A percentile compares a stretch with the other conserved stretches of the same genome.
Conservation (phyloP, 192 early-diverging fungal genomes). For the Coemansia sp. region DNA sequence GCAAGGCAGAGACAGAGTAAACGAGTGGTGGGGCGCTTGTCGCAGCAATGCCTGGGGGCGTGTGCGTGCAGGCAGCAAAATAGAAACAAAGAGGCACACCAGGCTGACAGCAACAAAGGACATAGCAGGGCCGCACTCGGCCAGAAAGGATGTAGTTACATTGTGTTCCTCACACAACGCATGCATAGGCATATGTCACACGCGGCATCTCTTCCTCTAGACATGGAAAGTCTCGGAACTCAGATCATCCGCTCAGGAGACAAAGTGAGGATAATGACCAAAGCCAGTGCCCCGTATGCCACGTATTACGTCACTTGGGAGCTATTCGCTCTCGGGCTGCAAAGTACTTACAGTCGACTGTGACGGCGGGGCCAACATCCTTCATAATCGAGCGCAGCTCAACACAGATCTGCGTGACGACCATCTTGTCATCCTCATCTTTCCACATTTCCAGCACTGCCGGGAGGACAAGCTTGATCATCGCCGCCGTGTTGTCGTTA, state of each 20-base stretch:
- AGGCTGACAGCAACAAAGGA: neutral
- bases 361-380: constrained; percentile 68
- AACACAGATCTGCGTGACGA: constrained; percentile 77
- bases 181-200: constrained; percentile 2
- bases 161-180: neutral
- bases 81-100: neutral
- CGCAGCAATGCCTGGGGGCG: neutral
- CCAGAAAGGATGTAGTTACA: neutral
- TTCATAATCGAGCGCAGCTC: constrained; percentile 70
- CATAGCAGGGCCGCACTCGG: neutral
- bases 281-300: neutral
- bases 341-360: constrained; percentile 47
- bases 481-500: constrained; percentile 69
- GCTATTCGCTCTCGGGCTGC: neutral
- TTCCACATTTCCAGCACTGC: constrained; percentile 69
- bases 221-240: neutral
- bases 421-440: constrained; percentile 80
- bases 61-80: neutral
- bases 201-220: neutral
- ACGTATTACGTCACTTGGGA: neutral
- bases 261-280: neutral
- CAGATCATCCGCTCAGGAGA: neutral
- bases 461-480: constrained; percentile 69
- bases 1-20: neutral
- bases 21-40: neutral